Evolutionary conservation across 2,329 filamentous ascomycete genomes (phyloP), one percentile per base, ranked within the genome.

Genomic region (Pyrenophora seminiperda): DNA sequence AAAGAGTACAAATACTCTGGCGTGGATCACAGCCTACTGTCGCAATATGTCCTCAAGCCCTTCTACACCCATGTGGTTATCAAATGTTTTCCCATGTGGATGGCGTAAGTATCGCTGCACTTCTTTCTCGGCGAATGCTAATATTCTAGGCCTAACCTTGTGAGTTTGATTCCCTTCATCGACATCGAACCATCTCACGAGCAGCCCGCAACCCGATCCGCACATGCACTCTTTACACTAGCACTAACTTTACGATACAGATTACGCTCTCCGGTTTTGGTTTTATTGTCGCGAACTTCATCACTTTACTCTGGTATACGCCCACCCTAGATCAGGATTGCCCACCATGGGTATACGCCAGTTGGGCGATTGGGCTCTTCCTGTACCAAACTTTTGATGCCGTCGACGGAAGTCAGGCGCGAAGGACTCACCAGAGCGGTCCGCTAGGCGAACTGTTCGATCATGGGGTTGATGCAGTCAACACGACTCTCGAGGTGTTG

Each of bases 311-410:
- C 47, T 97, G 91, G 89, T 99, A 96, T 77, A 94, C 90, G 64
- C 94, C 94, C n/a, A 89, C 84, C 0, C 82, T 99, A 39, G 92
- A 97, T 75, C 87, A 90, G 74, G 90, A 99, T 73, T 97, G 93
- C 71, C 94, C 94, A 7, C 72, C 84, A 1, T 99, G 94, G 94
- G 93, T 99, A 13, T 99, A 99, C 79, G 89, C 88, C 61, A 89
- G 85, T 66, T 99, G 92, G 90, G 88, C 92, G 3, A 74, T 89
- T 24, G 94, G 94, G 2, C 77, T 99, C 60, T 97, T 97, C 73
- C 74, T 97, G 42, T 99, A 99, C 75, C 94, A 99, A 82, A 97
- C 93, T 1, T 97, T 99, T 76, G 94, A 99, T 75, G 94, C 93
- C 2, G 91, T 97, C 19, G 94, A 99, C 75, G 94, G 94, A 43